phyloP scores from a whole-genome alignment of 208 protist genomes.

The Endotrypanum monterogeii region DNA sequence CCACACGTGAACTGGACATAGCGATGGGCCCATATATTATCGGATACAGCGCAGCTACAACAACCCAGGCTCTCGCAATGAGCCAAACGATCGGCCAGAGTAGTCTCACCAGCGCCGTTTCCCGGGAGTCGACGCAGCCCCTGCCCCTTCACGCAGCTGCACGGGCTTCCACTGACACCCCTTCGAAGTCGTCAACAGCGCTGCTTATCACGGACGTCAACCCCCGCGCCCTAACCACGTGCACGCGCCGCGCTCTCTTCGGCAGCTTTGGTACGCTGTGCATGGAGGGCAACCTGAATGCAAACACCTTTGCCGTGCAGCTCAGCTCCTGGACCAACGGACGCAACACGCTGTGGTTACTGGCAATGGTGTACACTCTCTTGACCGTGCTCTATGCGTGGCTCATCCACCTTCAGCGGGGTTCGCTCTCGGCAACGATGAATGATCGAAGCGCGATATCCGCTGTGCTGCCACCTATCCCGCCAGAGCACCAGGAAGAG shows the following conservation, averaged over 20 bases:
- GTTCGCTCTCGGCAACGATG: not conserved
- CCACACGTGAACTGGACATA: conserved; percentile 38
- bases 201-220: not conserved
- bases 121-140: too few relatives aligned
- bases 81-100: not conserved
- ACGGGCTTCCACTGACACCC: too few relatives aligned
- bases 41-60: conserved; percentile 7
- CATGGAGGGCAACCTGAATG: conserved; percentile 68
- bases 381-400: conserved; percentile 61
- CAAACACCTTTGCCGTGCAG: conserved; percentile 63
- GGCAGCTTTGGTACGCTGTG: conserved; percentile 59
- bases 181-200: too few relatives aligned
- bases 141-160: too few relatives aligned
- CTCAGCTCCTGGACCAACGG: conserved; percentile 67
- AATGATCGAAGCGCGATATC: not conserved
- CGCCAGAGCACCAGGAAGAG: conserved; percentile 41
- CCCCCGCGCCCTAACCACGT: not conserved
- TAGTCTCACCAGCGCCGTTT: too few relatives aligned
- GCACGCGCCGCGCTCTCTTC: conserved; percentile 36
- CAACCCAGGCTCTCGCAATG: not conserved
- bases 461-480: conserved; percentile 18
- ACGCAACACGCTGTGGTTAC: conserved; percentile 65
- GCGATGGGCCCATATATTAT: conserved; percentile 42
- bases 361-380: conserved; percentile 68
- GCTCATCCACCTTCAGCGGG: conserved; percentile 50